A percentile compares a stretch with the other conserved stretches of the same genome.
These are phyloP conservation scores for Phytopythium kandeliae DNA, from an alignment of 352 stramenopile genomes.

Conservation along the genomic window DNA sequence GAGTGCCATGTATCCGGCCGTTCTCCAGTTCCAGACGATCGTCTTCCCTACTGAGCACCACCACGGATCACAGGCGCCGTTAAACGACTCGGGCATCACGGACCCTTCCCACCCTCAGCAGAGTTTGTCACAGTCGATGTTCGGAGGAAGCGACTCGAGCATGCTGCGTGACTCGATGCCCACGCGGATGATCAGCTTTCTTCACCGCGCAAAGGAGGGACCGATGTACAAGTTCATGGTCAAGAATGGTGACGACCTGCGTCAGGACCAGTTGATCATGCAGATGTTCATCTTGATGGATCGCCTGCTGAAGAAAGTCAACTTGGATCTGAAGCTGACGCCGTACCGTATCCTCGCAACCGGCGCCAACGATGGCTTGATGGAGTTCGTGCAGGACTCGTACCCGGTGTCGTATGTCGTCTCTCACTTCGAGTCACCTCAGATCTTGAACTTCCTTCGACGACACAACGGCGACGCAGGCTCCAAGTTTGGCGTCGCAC, in stretches of 20 bases:
- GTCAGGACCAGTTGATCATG: constrained; percentile 99
- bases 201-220: constrained; percentile 78
- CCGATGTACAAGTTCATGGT: constrained; percentile 97
- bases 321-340: constrained; percentile 97
- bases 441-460: constrained; percentile 87
- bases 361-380: constrained; percentile 89
- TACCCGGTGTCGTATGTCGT: constrained; percentile 96
- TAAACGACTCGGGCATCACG: constrained; percentile 11
- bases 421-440: constrained; percentile 89
- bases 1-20: constrained; percentile 95
- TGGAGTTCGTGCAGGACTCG: constrained; percentile 97
- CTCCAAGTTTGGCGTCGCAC: constrained; percentile 84
- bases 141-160: constrained; percentile 42
- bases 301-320: constrained; percentile 97
- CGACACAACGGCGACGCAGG: constrained; percentile 83
- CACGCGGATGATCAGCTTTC: constrained; percentile 65
- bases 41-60: constrained; percentile 43
- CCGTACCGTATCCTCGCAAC: constrained; percentile 93
- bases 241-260: constrained; percentile 99
- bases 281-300: constrained; percentile 99
- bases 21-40: constrained; percentile 94
- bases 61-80: constrained; percentile 2
- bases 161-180: constrained; percentile 67
- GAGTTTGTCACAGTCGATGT: constrained; percentile 37
- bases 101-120: constrained; percentile 11